A percentile compares a stretch with the other conserved stretches of the same genome.
phyloP scores from a whole-genome alignment of 768 basidiomycete genomes.

The Suillus subalutaceus region DNA sequence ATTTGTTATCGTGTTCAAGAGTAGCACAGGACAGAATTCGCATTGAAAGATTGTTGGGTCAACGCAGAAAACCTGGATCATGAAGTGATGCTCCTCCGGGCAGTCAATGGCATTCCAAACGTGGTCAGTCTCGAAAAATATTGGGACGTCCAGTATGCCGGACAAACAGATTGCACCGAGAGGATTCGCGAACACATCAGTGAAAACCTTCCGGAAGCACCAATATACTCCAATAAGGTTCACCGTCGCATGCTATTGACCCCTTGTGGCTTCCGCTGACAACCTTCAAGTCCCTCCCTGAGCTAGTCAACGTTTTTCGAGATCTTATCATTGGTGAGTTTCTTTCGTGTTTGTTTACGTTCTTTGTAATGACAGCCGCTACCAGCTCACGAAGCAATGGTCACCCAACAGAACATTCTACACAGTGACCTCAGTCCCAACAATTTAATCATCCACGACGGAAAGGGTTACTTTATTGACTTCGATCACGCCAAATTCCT shows the following conservation, averaged over 20 bases:
- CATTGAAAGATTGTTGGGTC: not conserved
- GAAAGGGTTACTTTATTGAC: not conserved
- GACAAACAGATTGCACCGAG: not conserved
- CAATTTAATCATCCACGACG: not conserved
- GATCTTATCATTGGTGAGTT: not conserved
- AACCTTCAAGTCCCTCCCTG: not conserved
- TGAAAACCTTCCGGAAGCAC: not conserved
- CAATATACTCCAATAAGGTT: not conserved
- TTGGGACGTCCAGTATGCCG: not conserved
- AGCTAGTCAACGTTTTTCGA: not conserved
- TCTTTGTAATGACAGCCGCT: not conserved
- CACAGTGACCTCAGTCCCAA: not conserved
- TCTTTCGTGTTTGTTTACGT: constrained; percentile 18
- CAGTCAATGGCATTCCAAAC: not conserved
- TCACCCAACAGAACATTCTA: not conserved
- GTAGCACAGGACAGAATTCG: not conserved
- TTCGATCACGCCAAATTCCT: not conserved
- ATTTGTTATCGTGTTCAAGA: not conserved
- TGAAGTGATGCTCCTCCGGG: not conserved
- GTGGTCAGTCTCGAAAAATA: not conserved
- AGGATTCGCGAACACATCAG: not conserved
- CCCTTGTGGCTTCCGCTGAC: not conserved
- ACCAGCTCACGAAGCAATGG: not conserved
- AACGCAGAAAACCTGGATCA: not conserved
- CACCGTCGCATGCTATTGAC: not conserved